Conservation (phyloP, 495 filamentous ascomycete species). For the Lichenothelia convexa region DNA sequence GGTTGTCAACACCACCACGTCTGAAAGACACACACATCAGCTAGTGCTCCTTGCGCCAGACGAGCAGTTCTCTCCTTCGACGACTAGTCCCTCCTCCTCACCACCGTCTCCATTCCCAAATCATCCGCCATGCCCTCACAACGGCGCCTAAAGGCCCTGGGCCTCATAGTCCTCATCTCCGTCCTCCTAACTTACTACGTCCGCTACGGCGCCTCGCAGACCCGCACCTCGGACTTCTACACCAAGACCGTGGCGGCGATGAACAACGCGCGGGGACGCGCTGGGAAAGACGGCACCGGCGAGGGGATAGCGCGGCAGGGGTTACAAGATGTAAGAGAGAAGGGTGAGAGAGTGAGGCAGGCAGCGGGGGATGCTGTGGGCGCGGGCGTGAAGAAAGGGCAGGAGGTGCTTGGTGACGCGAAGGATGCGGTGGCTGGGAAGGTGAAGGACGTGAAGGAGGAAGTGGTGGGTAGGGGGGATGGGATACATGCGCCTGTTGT, state of each 20-base stretch:
- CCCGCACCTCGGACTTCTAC: conserved; percentile 33
- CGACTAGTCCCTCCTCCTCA: no score
- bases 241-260: conserved; percentile 34
- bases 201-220: conserved; percentile 24
- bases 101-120: not conserved
- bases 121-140: conserved; percentile 45
- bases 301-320: conserved; percentile 18
- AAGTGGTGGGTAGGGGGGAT: conserved; percentile 30
- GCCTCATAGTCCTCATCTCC: conserved; percentile 35
- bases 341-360: conserved; percentile 19
- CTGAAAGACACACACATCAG: no score
- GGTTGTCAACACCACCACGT: no score
- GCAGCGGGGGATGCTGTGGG: conserved; percentile 20
- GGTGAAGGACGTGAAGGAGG: conserved; percentile 25
- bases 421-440: not conserved
- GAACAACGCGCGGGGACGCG: conserved; percentile 13
- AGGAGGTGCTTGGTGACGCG: conserved; percentile 17
- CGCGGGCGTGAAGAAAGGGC: conserved; percentile 33
- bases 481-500: conserved; percentile 6
- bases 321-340: conserved; percentile 17
- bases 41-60: no score
- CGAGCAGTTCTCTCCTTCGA: no score
- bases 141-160: conserved; percentile 43
- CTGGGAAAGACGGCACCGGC: conserved; percentile 16
- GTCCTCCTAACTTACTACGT: conserved; percentile 45